Evolutionary conservation across 257 asterid species (phyloP), one percentile per base, ranked within the genome.

Genomic region (Capsicum chinense): DNA sequence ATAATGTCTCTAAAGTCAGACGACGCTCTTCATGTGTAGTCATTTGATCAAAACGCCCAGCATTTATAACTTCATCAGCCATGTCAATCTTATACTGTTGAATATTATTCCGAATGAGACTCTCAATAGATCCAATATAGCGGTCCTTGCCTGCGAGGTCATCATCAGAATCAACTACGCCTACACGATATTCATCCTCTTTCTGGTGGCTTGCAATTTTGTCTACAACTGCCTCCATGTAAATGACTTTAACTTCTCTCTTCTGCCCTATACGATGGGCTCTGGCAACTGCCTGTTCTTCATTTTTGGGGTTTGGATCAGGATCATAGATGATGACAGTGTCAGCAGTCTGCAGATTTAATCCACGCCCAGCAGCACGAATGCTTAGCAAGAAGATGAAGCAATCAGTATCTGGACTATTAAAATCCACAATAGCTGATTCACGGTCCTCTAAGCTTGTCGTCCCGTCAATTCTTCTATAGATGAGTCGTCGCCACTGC

Each of bases 41-140:
- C 91, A 99, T 93, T 89, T 97, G 99, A 86, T 97, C 99, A 86
- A 97, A 97, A 64, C 99, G 92, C 80, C 99, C 99, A 87, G 99
- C 99, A 92, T 97, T 97, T 50, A 97, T 97, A 85, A 97, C 99
- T 86, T 97, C 99, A 91, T 97, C 99, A 76, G 99, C 99, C 99
- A 97, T 97, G 85, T 97, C 99, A 87, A 97, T 97, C 90, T 97
- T 97, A 87, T 97, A 97, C 88, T 97, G 99, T 84, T 97, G 99
- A 85, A 97, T 97, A 86, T 97, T 97, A 42, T 94, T 97, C 87
- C 99, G 92, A 84, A 97, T 97, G 84, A 97, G 93, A 89, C 99
- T 91, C 91, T 97, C 99, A 78, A 97, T 94, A 16, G 99, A 95
- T 85, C 97, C 99, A 88, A 95, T 90, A 85, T 95, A 97, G 17